A percentile compares a stretch with the other conserved stretches of the same genome.
phyloP scores from a whole-genome alignment of 768 basidiomycete species.

The Suillus hirtellus region DNA sequence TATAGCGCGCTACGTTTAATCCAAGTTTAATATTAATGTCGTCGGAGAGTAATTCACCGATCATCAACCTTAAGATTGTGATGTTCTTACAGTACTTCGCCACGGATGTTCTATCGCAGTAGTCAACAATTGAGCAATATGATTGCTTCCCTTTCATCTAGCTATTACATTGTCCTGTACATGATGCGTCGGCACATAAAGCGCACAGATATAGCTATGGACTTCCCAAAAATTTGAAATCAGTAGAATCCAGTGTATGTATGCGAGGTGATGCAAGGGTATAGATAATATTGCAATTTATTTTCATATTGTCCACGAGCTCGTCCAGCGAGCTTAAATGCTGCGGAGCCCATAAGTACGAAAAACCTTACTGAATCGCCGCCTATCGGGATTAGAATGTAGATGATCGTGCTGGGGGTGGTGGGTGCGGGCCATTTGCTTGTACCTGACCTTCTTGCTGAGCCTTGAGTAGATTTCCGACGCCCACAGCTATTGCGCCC shows the following conservation, averaged over 20 bases:
- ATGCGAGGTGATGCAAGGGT: constrained; percentile 12
- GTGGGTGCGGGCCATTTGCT: constrained; percentile 24
- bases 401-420: constrained; percentile 30
- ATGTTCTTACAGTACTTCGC: background rate
- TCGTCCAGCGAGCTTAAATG: constrained; percentile 26
- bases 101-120: background rate
- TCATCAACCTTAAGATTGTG: no score
- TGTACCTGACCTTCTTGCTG: constrained; percentile 43
- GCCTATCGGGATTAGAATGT: constrained; percentile 26
- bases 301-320: constrained; percentile 18
- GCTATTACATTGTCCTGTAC: background rate
- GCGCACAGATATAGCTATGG: constrained; percentile 1
- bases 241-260: constrained; percentile 4
- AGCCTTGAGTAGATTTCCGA: constrained; percentile 59
- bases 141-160: background rate
- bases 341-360: constrained; percentile 8
- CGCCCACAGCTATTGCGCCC: constrained; percentile 75
- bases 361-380: background rate
- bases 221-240: background rate
- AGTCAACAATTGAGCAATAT: background rate
- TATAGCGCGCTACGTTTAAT: background rate
- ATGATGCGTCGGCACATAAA: background rate
- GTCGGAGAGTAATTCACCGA: background rate
- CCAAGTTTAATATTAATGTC: background rate
- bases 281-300: constrained; percentile 24